These are phyloP conservation scores for Neophaeococcomyces mojaviensis DNA, from an alignment of 2,329 filamentous ascomycete genomes.

Conservation along the genomic window DNA sequence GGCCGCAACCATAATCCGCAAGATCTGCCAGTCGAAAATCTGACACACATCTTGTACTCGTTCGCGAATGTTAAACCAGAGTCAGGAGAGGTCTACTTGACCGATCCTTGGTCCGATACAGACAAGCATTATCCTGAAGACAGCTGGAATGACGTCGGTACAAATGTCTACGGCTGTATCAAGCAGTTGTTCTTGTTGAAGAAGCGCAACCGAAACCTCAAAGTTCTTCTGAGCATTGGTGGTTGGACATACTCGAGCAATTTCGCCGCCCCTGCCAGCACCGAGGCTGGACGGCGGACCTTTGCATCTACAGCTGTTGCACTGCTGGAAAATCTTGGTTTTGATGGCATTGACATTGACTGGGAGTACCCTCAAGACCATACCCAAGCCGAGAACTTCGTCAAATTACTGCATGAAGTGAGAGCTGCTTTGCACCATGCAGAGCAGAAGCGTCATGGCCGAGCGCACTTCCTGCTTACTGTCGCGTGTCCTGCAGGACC, in stretches of 20 bases:
- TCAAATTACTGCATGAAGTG: constrained; percentile 36
- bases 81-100: constrained; percentile 70
- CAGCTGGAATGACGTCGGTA: constrained; percentile 58
- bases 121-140: constrained; percentile 64
- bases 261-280: constrained; percentile 59
- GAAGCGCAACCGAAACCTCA: constrained; percentile 66
- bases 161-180: constrained; percentile 67
- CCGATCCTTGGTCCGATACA: constrained; percentile 60
- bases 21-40: constrained; percentile 68
- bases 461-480: constrained; percentile 18
- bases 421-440: constrained; percentile 28
- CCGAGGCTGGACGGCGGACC: constrained; percentile 50
- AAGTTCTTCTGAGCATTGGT: constrained; percentile 74
- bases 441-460: constrained; percentile 12
- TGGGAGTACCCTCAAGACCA: constrained; percentile 41
- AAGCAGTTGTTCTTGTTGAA: constrained; percentile 73
- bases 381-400: constrained; percentile 36
- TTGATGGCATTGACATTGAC: constrained; percentile 48
- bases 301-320: constrained; percentile 68
- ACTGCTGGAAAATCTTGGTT: constrained; percentile 71
- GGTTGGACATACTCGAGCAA: constrained; percentile 75
- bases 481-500: constrained; percentile 40
- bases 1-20: constrained; percentile 77
- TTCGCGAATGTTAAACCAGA: constrained; percentile 81
- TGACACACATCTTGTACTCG: constrained; percentile 84